phyloP scores from a whole-genome alignment of 2,329 filamentous ascomycete genomes.

The Colletotrichum karsti region DNA sequence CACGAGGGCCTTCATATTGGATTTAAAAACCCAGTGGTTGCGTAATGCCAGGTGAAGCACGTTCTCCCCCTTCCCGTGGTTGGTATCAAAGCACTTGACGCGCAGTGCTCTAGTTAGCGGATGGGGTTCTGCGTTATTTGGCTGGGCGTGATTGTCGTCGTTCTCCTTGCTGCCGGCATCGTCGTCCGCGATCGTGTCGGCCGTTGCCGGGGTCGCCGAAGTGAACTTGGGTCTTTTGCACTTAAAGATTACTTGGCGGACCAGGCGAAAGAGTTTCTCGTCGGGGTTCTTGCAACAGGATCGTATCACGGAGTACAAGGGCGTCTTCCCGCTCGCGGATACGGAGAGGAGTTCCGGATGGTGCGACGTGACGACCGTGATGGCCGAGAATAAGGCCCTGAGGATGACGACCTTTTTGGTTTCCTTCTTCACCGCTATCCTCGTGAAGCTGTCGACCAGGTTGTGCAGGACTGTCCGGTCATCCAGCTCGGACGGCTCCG shows the following conservation, averaged over 20 bases:
- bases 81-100: not conserved
- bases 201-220: not conserved
- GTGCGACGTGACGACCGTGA: not conserved
- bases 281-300: not conserved
- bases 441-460: not conserved
- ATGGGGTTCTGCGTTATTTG: not conserved
- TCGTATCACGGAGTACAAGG: not conserved
- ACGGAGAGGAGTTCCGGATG: conserved; percentile 3
- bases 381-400: not conserved
- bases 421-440: too few relatives aligned
- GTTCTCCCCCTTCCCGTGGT: not conserved
- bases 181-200: not conserved
- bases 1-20: not conserved
- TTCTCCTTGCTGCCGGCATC: not conserved
- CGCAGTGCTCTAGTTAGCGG: not conserved
- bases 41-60: conserved; percentile 4
- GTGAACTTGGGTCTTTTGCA: not conserved
- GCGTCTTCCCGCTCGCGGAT: not conserved
- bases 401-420: not conserved
- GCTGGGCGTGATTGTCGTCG: too few relatives aligned
- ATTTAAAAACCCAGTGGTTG: not conserved
- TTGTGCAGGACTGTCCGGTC: not conserved
- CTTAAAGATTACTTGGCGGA: not conserved
- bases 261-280: not conserved
- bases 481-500: not conserved